A percentile compares a stretch with the other conserved stretches of the same genome.
Conservation (phyloP, 2,329 filamentous ascomycete species). For the Leptographium wingfieldii region DNA sequence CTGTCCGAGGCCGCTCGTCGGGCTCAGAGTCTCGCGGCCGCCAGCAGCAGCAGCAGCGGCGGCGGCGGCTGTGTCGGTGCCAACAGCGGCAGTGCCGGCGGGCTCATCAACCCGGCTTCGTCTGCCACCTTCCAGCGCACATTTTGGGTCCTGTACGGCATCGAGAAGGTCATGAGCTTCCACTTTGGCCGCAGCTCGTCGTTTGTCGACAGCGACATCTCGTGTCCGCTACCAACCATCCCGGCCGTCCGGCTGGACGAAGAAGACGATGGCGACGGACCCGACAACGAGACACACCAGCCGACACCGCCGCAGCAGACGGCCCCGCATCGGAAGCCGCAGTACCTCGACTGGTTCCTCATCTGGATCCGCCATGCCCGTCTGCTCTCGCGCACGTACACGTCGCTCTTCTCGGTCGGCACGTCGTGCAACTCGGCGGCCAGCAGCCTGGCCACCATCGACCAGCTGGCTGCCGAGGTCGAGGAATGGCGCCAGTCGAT, state of each 20-base stretch:
- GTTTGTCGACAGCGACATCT: constrained; percentile 21
- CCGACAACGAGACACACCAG: too few relatives aligned
- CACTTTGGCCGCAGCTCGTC: constrained; percentile 20
- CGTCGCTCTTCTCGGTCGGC: constrained; percentile 19
- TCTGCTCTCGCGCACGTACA: constrained; percentile 17
- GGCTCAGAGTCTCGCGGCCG: constrained; percentile 17
- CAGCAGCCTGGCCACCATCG: constrained; percentile 16
- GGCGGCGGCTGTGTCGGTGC: not conserved
- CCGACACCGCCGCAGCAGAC: too few relatives aligned
- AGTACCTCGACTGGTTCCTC: constrained; percentile 16
- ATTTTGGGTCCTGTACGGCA: constrained; percentile 17
- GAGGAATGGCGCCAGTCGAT: constrained; percentile 19
- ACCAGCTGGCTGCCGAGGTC: constrained; percentile 16
- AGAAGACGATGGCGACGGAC: constrained; percentile 5
- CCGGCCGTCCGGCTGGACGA: constrained; percentile 11
- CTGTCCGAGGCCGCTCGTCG: constrained; percentile 19
- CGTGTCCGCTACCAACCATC: constrained; percentile 16
- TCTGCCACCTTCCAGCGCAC: constrained; percentile 15
- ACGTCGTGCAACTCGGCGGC: constrained; percentile 14
- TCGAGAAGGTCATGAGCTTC: constrained; percentile 18
- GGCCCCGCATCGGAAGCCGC: not conserved
- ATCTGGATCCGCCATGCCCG: constrained; percentile 15
- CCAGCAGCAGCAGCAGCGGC: constrained; percentile 10
- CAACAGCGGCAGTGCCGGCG: too few relatives aligned
- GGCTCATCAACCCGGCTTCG: not conserved